These are phyloP conservation scores for Kodamaea derodonti DNA, from an alignment of 1,139 yeast species.

Conservation along the genomic window DNA sequence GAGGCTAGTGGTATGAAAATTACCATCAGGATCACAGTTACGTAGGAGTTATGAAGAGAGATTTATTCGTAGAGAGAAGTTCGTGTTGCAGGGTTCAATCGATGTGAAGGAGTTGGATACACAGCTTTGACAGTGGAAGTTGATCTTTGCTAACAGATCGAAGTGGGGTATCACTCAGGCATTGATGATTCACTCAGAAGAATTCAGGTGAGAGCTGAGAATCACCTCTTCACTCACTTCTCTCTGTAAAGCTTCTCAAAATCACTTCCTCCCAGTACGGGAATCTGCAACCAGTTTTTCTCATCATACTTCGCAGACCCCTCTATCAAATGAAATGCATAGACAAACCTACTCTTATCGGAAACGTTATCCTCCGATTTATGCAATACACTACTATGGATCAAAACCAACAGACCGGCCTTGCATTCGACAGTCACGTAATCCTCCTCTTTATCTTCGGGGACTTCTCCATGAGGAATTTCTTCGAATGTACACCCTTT, in stretches of 20 bases:
- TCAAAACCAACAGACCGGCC: conserved; percentile 67
- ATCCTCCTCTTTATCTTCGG: conserved; percentile 25
- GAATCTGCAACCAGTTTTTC: conserved; percentile 75
- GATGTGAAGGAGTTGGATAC: too few relatives aligned
- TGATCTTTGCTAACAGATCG: too few relatives aligned
- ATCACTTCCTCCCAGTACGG: conserved; percentile 57
- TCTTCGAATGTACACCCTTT: conserved; percentile 52
- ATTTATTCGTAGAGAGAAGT: too few relatives aligned
- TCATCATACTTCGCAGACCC: conserved; percentile 58
- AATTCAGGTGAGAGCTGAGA: too few relatives aligned
- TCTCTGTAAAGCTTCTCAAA: conserved; percentile 55
- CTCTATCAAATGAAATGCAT: conserved; percentile 77
- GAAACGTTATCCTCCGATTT: conserved; percentile 63
- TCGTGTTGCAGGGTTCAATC: too few relatives aligned
- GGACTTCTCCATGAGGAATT: conserved; percentile 18
- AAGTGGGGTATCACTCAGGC: too few relatives aligned
- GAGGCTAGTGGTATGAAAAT: too few relatives aligned
- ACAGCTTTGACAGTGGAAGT: too few relatives aligned
- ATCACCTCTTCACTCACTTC: too few relatives aligned
- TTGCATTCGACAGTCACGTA: conserved; percentile 59
- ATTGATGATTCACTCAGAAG: too few relatives aligned
- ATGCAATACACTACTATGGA: conserved; percentile 68
- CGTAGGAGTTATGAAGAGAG: too few relatives aligned
- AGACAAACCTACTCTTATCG: conserved; percentile 61
- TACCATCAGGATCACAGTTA: too few relatives aligned